Evolutionary conservation across 306 rosid species (phyloP).

Genomic region (Fagus crenata): DNA sequence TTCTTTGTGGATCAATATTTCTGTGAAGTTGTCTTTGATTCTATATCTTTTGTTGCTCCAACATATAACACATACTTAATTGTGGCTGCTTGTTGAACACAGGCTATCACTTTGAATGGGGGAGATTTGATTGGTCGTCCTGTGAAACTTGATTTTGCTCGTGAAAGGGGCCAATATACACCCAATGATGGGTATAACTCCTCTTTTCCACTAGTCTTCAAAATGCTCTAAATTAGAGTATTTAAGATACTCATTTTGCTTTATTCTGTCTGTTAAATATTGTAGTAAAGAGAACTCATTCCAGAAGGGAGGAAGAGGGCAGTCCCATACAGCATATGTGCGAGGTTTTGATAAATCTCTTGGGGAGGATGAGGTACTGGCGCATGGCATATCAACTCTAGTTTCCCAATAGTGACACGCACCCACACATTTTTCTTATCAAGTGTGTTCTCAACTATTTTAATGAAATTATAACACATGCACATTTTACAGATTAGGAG

Average conservation of each 20-base stretch:
- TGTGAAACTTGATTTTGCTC: conserved; percentile 68
- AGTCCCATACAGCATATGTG: conserved; percentile 47
- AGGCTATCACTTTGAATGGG: conserved; percentile 73
- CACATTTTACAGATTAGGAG: conserved; percentile 44
- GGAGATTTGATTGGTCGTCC: conserved; percentile 42
- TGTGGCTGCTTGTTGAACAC: neutral
- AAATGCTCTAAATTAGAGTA: neutral
- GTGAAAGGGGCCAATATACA: conserved; percentile 64
- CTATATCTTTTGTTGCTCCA: too few relatives aligned
- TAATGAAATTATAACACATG: too few relatives aligned
- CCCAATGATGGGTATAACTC: conserved; percentile 51
- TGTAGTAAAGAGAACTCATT: conserved; percentile 50
- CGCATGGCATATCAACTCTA: neutral
- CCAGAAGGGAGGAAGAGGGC: conserved; percentile 51
- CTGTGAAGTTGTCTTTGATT: too few relatives aligned
- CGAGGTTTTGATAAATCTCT: conserved; percentile 67
- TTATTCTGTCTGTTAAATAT: neutral
- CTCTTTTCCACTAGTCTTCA: too few relatives aligned
- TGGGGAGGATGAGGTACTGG: conserved; percentile 67
- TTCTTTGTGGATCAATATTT: neutral
- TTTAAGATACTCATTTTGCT: neutral
- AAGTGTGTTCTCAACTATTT: neutral
- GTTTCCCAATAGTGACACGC: neutral
- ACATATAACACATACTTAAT: too few relatives aligned
- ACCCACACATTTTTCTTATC: neutral